These are phyloP conservation scores for Senecio squalidus DNA, from an alignment of 140 eudicot genomes.

Conservation along the genomic window DNA sequence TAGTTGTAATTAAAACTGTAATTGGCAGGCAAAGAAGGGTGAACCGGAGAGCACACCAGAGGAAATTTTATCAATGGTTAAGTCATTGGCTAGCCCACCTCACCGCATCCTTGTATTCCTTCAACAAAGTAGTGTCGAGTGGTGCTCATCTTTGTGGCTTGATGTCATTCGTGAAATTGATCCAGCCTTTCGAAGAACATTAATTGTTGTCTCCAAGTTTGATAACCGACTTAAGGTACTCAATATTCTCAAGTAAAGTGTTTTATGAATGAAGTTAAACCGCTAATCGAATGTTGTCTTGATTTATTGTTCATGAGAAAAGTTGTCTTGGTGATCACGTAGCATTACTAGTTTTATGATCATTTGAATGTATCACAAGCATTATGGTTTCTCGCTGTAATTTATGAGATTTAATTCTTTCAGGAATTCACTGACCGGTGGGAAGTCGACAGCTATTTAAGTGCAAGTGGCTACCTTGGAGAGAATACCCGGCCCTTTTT, in stretches of 20 bases:
- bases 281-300: no score
- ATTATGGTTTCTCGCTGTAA: no score
- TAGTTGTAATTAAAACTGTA: neutral
- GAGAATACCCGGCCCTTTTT: slow-evolving; percentile 77
- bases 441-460: slow-evolving; percentile 93
- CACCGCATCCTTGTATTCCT: slow-evolving; percentile 91
- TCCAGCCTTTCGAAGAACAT: slow-evolving; percentile 75
- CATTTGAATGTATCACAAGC: no score
- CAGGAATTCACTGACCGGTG: slow-evolving; percentile 85
- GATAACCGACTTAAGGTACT: slow-evolving; percentile 98
- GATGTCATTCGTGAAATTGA: slow-evolving; percentile 89
- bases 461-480: slow-evolving; percentile 97
- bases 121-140: slow-evolving; percentile 97
- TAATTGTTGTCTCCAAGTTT: slow-evolving; percentile 90
- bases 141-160: slow-evolving; percentile 99
- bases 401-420: no score
- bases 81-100: slow-evolving; percentile 86
- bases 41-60: slow-evolving; percentile 96
- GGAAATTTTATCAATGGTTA: slow-evolving; percentile 90
- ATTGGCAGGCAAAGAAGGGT: slow-evolving; percentile 80
- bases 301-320: no score
- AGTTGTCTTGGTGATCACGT: no score
- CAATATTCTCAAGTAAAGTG: no score
- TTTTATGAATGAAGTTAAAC: no score
- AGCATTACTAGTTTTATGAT: no score